A percentile compares a stretch with the other conserved stretches of the same genome.
These are phyloP conservation scores for Komagataea norvegica DNA, from an alignment of 1,139 yeast genomes.

Conservation along the genomic window DNA sequence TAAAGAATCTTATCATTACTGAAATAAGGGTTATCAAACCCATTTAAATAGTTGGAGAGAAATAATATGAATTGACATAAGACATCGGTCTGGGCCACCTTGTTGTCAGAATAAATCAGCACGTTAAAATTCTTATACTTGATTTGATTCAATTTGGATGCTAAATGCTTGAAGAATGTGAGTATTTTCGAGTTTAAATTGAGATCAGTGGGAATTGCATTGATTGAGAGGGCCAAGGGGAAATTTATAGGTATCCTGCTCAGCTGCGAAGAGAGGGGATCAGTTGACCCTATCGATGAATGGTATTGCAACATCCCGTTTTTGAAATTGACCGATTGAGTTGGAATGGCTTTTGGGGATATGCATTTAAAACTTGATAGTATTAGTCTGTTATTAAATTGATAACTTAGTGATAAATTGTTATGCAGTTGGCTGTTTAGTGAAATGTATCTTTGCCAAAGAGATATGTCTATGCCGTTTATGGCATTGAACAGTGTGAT, in stretches of 20 bases:
- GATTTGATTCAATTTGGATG: slow-evolving; percentile 15
- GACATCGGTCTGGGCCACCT: slow-evolving; percentile 10
- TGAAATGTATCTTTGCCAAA: slow-evolving; percentile 17
- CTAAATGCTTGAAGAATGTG: slow-evolving; percentile 16
- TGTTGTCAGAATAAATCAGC: slow-evolving; percentile 15
- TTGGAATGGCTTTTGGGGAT: slow-evolving; percentile 9
- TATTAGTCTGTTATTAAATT: slow-evolving; percentile 18
- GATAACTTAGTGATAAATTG: slow-evolving; percentile 17
- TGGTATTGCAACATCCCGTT: slow-evolving; percentile 19
- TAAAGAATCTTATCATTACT: slow-evolving; percentile 24
- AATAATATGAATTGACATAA: slow-evolving; percentile 21
- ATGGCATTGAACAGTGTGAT: slow-evolving; percentile 20
- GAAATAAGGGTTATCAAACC: slow-evolving; percentile 20
- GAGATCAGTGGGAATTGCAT: slow-evolving; percentile 16
- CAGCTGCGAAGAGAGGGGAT: slow-evolving; percentile 4
- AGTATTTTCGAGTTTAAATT: slow-evolving; percentile 14
- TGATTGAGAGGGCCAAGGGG: slow-evolving; percentile 11
- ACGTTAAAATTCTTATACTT: slow-evolving; percentile 22
- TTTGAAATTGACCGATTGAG: slow-evolving; percentile 17
- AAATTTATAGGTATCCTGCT: slow-evolving; percentile 20
- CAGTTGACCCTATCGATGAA: slow-evolving; percentile 9
- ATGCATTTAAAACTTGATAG: slow-evolving; percentile 18
- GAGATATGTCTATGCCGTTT: slow-evolving; percentile 20
- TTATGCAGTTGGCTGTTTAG: slow-evolving; percentile 15
- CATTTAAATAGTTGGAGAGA: slow-evolving; percentile 23